These are phyloP conservation scores for Hemisphaericaspora subhashii DNA, from an alignment of 1,139 yeast genomes.

Conservation along the genomic window DNA sequence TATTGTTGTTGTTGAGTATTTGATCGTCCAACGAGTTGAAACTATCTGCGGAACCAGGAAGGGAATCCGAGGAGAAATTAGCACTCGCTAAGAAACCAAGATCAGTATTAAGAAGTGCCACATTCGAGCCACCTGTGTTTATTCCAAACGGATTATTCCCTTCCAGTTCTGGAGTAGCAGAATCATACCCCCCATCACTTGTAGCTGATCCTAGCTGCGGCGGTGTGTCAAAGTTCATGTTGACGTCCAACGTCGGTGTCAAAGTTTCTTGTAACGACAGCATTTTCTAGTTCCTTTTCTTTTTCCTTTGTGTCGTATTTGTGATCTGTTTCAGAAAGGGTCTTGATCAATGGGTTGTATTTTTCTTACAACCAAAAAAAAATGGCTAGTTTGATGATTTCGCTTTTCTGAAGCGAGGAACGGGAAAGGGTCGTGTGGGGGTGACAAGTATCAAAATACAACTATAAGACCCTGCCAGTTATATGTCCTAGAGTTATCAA, in stretches of 20 bases:
- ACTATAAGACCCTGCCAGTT: too few species aligned
- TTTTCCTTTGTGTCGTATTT: not conserved
- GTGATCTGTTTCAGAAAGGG: too few species aligned
- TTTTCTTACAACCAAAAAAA: too few species aligned
- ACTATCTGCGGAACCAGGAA: conserved; percentile 12
- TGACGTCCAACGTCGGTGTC: not conserved
- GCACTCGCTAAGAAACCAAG: conserved; percentile 35
- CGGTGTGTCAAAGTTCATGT: conserved; percentile 1
- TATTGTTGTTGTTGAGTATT: not conserved
- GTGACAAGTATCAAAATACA: not conserved
- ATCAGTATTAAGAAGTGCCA: not conserved
- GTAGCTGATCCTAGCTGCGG: not conserved
- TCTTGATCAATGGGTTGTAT: too few species aligned
- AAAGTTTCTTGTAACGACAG: not conserved
- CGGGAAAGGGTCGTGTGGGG: not conserved
- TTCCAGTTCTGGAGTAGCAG: not conserved
- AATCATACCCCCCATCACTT: not conserved
- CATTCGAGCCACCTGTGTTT: not conserved
- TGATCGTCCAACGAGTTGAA: conserved; percentile 3
- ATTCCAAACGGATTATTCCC: not conserved
- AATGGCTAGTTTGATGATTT: not conserved
- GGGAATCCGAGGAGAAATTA: conserved; percentile 46
- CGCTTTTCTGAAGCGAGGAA: not conserved
- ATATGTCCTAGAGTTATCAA: too few species aligned
- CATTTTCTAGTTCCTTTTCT: not conserved